phyloP scores from a whole-genome alignment of 2,329 filamentous ascomycete species.

The Arthrobotrys pseudoclavata region DNA sequence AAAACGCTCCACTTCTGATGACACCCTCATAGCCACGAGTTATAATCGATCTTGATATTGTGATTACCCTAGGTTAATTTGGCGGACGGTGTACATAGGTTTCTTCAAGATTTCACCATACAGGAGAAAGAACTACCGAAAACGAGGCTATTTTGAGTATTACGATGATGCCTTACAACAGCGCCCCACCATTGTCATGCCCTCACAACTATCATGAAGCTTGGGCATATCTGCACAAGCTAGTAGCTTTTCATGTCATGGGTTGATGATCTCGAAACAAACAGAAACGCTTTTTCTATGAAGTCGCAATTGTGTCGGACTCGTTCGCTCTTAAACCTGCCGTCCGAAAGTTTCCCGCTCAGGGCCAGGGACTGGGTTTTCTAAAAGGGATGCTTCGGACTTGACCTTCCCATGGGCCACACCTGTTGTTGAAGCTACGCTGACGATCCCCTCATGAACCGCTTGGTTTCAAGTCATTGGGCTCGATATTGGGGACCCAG shows the following conservation, averaged over 20 bases:
- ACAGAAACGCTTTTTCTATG: constrained; percentile 43
- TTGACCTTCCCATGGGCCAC: constrained; percentile 20
- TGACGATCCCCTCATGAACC: constrained; percentile 51
- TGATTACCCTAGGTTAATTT: constrained; percentile 56
- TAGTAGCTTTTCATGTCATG: constrained; percentile 21
- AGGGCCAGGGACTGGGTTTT: constrained; percentile 13
- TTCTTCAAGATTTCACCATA: constrained; percentile 1
- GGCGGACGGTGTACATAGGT: constrained; percentile 19
- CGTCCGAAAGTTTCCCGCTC: constrained; percentile 13
- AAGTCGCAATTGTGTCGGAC: constrained; percentile 4
- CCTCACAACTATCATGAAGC: constrained; percentile 27
- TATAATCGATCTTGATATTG: constrained; percentile 46
- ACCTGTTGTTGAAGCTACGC: constrained; percentile 30
- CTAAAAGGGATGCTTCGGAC: constrained; percentile 41
- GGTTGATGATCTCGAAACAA: constrained; percentile 54
- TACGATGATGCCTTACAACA: constrained; percentile 12
- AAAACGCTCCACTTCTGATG: constrained; percentile 22
- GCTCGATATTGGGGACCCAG: constrained; percentile 25
- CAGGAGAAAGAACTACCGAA: constrained; percentile 37
- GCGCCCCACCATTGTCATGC: constrained; percentile 25
- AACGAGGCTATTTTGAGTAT: constrained; percentile 51
- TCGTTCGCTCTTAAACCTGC: constrained; percentile 54
- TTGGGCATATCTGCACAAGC: constrained; percentile 15
- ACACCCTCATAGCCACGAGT: constrained; percentile 25
- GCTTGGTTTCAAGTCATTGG: constrained; percentile 53